These are phyloP conservation scores for Bipolaris bicolor DNA, from an alignment of 2,329 filamentous ascomycete genomes.

Conservation along the genomic window DNA sequence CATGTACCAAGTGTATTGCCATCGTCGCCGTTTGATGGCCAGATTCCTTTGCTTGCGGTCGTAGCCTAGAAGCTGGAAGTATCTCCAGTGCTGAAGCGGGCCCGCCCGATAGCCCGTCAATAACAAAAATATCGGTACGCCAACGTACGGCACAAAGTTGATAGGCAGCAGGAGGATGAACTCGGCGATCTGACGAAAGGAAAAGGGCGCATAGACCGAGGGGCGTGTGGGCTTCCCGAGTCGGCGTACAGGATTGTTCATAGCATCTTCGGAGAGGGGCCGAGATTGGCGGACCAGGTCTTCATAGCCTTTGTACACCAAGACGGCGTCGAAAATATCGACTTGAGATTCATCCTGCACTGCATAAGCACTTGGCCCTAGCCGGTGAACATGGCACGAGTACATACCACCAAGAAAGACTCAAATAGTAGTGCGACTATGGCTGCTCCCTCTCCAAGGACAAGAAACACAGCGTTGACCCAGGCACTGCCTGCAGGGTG, in stretches of 20 bases:
- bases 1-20: constrained; percentile 81
- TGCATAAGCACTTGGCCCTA: background rate
- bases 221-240: constrained; percentile 80
- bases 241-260: constrained; percentile 73
- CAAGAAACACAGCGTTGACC: constrained; percentile 84
- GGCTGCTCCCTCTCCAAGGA: constrained; percentile 71
- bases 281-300: constrained; percentile 55
- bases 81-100: constrained; percentile 88
- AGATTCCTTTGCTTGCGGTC: constrained; percentile 74
- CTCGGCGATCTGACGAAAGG: constrained; percentile 86
- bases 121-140: constrained; percentile 83
- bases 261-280: constrained; percentile 70
- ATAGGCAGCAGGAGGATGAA: constrained; percentile 72
- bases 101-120: constrained; percentile 87
- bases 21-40: constrained; percentile 70
- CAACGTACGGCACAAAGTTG: constrained; percentile 84
- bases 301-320: constrained; percentile 75
- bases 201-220: constrained; percentile 87
- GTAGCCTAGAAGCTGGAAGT: constrained; percentile 80
- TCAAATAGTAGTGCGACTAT: constrained; percentile 65
- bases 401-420: constrained; percentile 54
- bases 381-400: background rate
- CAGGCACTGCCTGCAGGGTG: constrained; percentile 81
- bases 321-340: constrained; percentile 76
- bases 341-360: constrained; percentile 71